Evolutionary conservation across 371 early-diverging fungal species (phyloP).

Genomic region (Sporodiniella umbellata): DNA sequence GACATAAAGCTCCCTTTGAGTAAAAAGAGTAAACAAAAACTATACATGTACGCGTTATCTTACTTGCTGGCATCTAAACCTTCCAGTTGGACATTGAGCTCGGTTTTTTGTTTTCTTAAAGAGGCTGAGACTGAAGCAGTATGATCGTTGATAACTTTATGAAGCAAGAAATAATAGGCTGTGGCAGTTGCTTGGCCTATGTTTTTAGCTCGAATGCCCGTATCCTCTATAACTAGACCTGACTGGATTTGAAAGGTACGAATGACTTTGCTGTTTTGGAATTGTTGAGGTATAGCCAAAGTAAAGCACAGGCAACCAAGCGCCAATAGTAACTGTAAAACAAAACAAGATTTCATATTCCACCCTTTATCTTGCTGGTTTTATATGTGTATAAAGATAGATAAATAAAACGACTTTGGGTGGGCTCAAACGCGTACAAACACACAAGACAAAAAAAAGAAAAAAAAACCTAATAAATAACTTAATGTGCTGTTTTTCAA

Average conservation of each 20-base stretch:
- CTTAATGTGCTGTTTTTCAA: constrained; percentile 1
- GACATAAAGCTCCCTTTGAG: constrained; percentile 44
- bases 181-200: constrained; percentile 33
- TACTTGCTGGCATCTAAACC: constrained; percentile 39
- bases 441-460: constrained; percentile 1
- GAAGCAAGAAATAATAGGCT: constrained; percentile 58
- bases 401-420: constrained; percentile 11
- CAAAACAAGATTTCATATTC: no score
- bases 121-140: constrained; percentile 49
- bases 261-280: constrained; percentile 59
- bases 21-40: not conserved
- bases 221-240: constrained; percentile 60
- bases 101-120: constrained; percentile 49
- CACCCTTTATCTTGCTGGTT: no score
- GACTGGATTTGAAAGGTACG: constrained; percentile 64
- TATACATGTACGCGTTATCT: not conserved
- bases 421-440: not conserved
- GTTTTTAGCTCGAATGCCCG: constrained; percentile 57
- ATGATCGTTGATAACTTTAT: constrained; percentile 22
- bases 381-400: no score
- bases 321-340: constrained; percentile 11
- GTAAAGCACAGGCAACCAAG: constrained; percentile 8
- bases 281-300: constrained; percentile 32
- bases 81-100: constrained; percentile 29
- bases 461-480: not conserved